These are phyloP conservation scores for Trichosanthes cucumerina DNA, from an alignment of 306 rosid genomes.

Conservation along the genomic window DNA sequence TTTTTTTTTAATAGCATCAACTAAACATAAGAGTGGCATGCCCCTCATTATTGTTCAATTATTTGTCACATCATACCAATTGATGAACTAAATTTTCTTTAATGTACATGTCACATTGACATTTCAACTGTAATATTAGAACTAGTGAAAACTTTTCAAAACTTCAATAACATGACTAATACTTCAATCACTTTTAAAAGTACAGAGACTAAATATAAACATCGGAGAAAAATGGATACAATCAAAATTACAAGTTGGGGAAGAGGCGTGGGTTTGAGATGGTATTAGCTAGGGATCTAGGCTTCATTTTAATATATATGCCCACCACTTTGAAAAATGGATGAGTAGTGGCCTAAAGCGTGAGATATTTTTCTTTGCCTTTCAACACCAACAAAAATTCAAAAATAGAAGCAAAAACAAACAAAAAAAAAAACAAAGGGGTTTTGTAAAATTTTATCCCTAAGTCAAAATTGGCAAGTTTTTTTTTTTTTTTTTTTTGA, in stretches of 20 bases:
- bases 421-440: not conserved
- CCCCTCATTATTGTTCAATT: no score
- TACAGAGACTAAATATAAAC: no score
- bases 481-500: not conserved
- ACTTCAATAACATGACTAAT: not conserved
- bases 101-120: not conserved
- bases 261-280: not conserved
- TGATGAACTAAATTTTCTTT: not conserved
- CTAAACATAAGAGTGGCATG: no score
- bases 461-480: not conserved
- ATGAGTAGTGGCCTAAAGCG: not conserved
- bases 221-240: not conserved
- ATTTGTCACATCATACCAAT: not conserved
- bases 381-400: not conserved
- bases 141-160: no score
- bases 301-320: not conserved
- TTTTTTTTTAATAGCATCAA: not conserved
- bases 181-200: no score
- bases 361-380: not conserved
- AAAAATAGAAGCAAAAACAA: not conserved
- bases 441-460: not conserved
- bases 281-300: not conserved
- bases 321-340: not conserved
- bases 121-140: no score
- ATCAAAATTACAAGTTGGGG: not conserved